These are phyloP conservation scores for Xylaria sp. DNA, from an alignment of 2,329 filamentous ascomycete genomes.

Conservation along the genomic window DNA sequence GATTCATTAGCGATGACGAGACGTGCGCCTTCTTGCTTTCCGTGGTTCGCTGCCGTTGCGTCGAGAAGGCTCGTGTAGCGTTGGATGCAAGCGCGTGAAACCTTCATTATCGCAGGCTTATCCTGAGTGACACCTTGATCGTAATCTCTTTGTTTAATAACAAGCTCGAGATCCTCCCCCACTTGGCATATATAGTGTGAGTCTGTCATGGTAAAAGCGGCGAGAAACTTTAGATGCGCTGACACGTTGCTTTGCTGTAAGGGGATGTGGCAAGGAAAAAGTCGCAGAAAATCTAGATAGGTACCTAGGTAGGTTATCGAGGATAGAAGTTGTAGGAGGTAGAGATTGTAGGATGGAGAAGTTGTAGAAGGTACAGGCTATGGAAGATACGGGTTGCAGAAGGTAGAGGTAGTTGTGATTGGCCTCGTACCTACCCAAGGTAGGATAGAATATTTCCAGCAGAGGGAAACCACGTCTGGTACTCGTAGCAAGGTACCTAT, in stretches of 20 bases:
- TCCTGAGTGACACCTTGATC: not conserved
- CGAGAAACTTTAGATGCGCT: not conserved
- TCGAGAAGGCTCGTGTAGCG: conserved; percentile 2
- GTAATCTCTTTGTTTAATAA: not conserved
- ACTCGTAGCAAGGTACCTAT: not conserved
- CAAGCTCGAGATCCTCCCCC: not conserved
- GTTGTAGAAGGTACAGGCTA: too few relatives aligned
- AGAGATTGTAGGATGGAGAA: not conserved
- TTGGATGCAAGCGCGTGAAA: conserved; percentile 1
- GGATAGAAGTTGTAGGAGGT: not conserved
- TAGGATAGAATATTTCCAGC: not conserved
- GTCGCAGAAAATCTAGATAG: too few relatives aligned
- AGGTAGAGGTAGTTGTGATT: too few relatives aligned
- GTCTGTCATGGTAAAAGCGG: not conserved
- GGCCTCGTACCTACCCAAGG: too few relatives aligned
- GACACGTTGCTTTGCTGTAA: not conserved
- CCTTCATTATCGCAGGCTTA: not conserved
- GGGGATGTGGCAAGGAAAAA: not conserved
- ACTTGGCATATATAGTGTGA: not conserved
- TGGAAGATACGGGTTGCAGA: too few relatives aligned
- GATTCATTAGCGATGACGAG: conserved; percentile 12
- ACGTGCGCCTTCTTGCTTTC: not conserved
- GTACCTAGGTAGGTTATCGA: too few relatives aligned
- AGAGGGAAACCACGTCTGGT: not conserved
- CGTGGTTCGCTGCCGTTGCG: not conserved